Evolutionary conservation across 805 yeast species (phyloP).

Genomic region (Wickerhamiella musiphila): DNA sequence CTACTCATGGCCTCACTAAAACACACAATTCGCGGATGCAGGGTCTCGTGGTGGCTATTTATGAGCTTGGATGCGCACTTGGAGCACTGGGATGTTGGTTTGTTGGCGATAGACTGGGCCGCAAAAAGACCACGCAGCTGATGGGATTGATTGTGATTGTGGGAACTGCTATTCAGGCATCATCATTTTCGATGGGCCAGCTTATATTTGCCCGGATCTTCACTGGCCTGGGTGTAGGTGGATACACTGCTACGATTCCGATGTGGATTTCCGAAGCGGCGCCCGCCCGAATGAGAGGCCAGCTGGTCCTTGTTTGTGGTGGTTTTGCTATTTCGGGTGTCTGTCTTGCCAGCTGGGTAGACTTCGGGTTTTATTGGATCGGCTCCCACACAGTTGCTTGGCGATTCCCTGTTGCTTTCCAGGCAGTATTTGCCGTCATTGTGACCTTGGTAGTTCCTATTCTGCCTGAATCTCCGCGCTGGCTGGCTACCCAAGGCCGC

Average conservation of each 20-base stretch:
- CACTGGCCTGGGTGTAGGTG: conserved; percentile 54
- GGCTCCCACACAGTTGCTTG: conserved; percentile 39
- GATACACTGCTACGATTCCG: conserved; percentile 56
- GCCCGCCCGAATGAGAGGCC: conserved; percentile 41
- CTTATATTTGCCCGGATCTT: conserved; percentile 50
- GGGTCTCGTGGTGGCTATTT: conserved; percentile 21
- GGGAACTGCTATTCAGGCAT: conserved; percentile 40
- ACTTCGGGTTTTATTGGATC: conserved; percentile 47
- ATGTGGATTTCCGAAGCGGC: conserved; percentile 61
- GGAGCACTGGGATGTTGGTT: conserved; percentile 45
- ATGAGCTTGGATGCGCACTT: conserved; percentile 52
- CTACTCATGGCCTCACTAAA: not conserved
- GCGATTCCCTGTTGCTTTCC: conserved; percentile 54
- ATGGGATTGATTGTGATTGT: conserved; percentile 34
- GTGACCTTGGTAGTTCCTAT: conserved; percentile 25
- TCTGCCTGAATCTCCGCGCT: conserved; percentile 36
- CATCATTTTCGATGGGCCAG: conserved; percentile 41
- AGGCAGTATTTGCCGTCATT: conserved; percentile 31
- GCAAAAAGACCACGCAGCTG: conserved; percentile 29
- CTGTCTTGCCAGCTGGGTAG: conserved; percentile 50
- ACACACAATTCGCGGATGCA: conserved; percentile 12
- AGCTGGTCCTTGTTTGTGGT: conserved; percentile 45
- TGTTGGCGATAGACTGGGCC: conserved; percentile 41
- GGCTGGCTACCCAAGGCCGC: conserved; percentile 19
- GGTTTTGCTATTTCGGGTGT: conserved; percentile 51